Percentiles rank a stretch among this genome's conserved stretches.
Evolutionary conservation across 306 rosid genomes (phyloP).

Genomic region (Astragalus glycyphyllos): DNA sequence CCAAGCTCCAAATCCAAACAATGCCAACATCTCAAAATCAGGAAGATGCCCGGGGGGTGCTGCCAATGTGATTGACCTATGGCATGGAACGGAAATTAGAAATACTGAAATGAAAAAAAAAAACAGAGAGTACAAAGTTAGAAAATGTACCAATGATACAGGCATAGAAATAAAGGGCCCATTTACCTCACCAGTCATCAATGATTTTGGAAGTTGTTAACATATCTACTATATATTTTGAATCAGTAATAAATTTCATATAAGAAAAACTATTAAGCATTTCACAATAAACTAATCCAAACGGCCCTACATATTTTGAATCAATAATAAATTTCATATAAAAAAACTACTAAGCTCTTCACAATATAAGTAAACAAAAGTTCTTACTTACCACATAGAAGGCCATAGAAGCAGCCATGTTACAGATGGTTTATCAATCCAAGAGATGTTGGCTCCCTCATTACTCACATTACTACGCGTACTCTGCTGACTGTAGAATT

Average conservation of each 20-base stretch:
- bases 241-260: slow-evolving; percentile 19
- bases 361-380: not conserved
- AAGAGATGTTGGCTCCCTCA: slow-evolving; percentile 45
- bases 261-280: slow-evolving; percentile 5
- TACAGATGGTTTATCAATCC: slow-evolving; percentile 87
- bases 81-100: slow-evolving; percentile 19
- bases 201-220: slow-evolving; percentile 3
- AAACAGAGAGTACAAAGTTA: not conserved
- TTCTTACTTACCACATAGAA: slow-evolving; percentile 82
- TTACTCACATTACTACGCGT: slow-evolving; percentile 32
- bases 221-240: slow-evolving; percentile 7
- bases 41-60: slow-evolving; percentile 77
- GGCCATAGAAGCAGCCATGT: slow-evolving; percentile 95
- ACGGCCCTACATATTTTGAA: slow-evolving; percentile 15
- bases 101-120: not conserved
- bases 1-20: slow-evolving; percentile 82
- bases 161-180: not conserved
- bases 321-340: slow-evolving; percentile 6
- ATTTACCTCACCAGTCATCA: not conserved
- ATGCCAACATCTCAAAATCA: slow-evolving; percentile 66
- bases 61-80: slow-evolving; percentile 84
- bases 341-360: slow-evolving; percentile 6
- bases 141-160: not conserved
- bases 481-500: not conserved
- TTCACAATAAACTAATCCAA: too few relatives aligned